Conservation (phyloP, 2,329 filamentous ascomycete species). For the Acephala macrosclerotiorum region DNA sequence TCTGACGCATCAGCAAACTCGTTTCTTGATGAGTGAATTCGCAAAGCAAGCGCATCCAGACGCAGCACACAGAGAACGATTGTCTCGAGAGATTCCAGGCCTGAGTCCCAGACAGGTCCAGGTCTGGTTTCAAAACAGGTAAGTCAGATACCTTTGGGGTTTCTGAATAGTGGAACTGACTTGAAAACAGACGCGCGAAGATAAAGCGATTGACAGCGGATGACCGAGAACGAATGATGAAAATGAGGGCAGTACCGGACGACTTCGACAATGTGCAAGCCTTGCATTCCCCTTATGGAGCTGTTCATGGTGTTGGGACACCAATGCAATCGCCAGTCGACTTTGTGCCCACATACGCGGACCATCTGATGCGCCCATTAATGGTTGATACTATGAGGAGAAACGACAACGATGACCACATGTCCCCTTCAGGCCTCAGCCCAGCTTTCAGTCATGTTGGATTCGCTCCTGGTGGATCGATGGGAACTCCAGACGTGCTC, state of each 20-base stretch:
- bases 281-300: constrained; percentile 71
- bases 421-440: constrained; percentile 71
- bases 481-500: constrained; percentile 61
- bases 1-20: constrained; percentile 95
- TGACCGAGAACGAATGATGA: constrained; percentile 74
- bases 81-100: constrained; percentile 90
- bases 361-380: constrained; percentile 66
- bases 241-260: constrained; percentile 74
- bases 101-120: constrained; percentile 92
- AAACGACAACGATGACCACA: constrained; percentile 67
- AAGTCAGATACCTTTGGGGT: constrained; percentile 44
- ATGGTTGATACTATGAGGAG: constrained; percentile 73
- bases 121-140: constrained; percentile 99
- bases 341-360: constrained; percentile 56
- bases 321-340: constrained; percentile 45
- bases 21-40: constrained; percentile 97
- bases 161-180: constrained; percentile 21
- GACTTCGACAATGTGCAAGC: constrained; percentile 76
- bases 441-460: constrained; percentile 72
- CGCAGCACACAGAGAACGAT: constrained; percentile 84
- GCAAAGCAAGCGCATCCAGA: constrained; percentile 94
- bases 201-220: constrained; percentile 76
- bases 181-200: constrained; percentile 66
- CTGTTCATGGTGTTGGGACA: constrained; percentile 47
- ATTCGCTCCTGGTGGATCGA: constrained; percentile 62